These are phyloP conservation scores for Cryphonectria radicalis DNA, from an alignment of 2,329 filamentous ascomycete species.

Conservation along the genomic window DNA sequence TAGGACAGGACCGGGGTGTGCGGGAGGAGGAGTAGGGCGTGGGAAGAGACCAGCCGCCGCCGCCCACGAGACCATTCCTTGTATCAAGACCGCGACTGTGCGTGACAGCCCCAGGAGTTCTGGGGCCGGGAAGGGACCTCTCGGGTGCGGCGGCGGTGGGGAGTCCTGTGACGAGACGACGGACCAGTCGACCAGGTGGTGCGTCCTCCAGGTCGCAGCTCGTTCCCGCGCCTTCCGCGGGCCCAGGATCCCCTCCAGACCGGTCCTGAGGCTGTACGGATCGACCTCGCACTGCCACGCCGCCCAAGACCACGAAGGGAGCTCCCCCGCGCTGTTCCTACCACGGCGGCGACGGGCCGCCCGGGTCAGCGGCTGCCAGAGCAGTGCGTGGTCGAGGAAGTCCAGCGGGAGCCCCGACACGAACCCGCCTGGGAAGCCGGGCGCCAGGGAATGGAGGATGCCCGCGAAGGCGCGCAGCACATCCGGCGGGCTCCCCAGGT, in stretches of 20 bases:
- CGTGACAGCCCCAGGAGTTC: not conserved
- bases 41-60: not conserved
- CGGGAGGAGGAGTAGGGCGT: not conserved
- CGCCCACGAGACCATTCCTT: not conserved
- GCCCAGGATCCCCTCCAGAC: not conserved
- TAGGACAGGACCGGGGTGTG: not conserved
- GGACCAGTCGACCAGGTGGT: conserved; percentile 5
- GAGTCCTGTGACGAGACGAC: not conserved
- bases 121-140: not conserved
- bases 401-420: not conserved
- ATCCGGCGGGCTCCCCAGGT: conserved; percentile 1
- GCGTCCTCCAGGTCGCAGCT: not conserved
- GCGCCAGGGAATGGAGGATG: conserved; percentile 2
- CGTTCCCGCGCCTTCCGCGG: not conserved
- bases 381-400: conserved; percentile 1
- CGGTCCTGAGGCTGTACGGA: conserved; percentile 2
- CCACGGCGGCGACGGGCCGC: conserved; percentile 2
- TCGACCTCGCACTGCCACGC: conserved; percentile 13
- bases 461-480: conserved; percentile 3
- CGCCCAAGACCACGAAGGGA: conserved; percentile 16
- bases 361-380: conserved; percentile 8
- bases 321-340: no score
- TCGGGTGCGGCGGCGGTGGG: no score
- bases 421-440: not conserved
- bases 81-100: not conserved